These are phyloP conservation scores for Calocera cornea DNA, from an alignment of 768 basidiomycete genomes.

Conservation along the genomic window DNA sequence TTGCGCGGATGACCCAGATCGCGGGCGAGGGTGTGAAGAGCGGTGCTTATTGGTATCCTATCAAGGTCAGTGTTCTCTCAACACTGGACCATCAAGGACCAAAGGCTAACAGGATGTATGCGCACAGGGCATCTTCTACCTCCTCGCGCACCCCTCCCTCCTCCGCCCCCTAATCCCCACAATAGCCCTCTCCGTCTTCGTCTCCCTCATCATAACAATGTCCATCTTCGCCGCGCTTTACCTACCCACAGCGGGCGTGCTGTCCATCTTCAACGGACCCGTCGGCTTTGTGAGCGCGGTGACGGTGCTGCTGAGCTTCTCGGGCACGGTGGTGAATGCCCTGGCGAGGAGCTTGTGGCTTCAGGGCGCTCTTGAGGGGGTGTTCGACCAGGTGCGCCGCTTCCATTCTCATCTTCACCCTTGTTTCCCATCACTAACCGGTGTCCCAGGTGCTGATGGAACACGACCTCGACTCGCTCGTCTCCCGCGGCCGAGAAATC, in stretches of 20 bases:
- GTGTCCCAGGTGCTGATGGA: constrained; percentile 27
- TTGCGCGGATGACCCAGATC: constrained; percentile 9
- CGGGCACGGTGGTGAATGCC: constrained; percentile 30
- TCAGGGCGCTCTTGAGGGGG: constrained; percentile 30
- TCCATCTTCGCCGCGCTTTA: constrained; percentile 27
- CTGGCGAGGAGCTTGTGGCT: constrained; percentile 36
- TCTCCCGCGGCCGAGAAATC: constrained; percentile 28
- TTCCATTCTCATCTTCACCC: background rate
- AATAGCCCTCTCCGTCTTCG: constrained; percentile 19
- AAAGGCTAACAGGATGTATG: background rate
- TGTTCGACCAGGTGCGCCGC: constrained; percentile 38
- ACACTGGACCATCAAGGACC: background rate
- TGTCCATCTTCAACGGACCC: constrained; percentile 49
- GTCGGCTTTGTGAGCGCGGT: constrained; percentile 46
- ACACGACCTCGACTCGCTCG: constrained; percentile 31
- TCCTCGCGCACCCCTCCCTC: constrained; percentile 15
- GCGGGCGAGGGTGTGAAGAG: constrained; percentile 20
- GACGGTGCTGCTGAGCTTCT: constrained; percentile 33
- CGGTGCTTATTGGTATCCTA: constrained; percentile 23
- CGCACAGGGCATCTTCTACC: constrained; percentile 22
- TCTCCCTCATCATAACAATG: constrained; percentile 14
- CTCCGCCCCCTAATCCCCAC: constrained; percentile 20
- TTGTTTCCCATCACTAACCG: constrained; percentile 8
- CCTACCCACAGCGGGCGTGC: constrained; percentile 51
- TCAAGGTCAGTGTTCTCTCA: constrained; percentile 16